Evolutionary conservation across 2,329 filamentous ascomycete species (phyloP).

Genomic region (Hansfordia pulvinata): DNA sequence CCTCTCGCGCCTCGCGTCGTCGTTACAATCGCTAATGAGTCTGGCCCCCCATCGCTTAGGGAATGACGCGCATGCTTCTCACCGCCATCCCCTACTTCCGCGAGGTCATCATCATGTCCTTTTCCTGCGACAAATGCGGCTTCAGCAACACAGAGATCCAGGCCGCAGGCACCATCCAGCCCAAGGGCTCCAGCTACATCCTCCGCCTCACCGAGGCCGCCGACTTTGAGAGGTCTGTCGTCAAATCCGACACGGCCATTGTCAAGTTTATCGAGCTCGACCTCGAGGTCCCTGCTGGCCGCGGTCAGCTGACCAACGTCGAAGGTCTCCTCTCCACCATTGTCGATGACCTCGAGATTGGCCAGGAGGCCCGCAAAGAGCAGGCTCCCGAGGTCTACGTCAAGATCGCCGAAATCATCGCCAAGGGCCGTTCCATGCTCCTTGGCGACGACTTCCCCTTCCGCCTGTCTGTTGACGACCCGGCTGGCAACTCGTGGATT

Average conservation of each 20-base stretch:
- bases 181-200: slow-evolving; percentile 73
- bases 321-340: slow-evolving; percentile 76
- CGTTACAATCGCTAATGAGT: slow-evolving; percentile 8
- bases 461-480: slow-evolving; percentile 77
- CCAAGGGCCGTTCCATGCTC: slow-evolving; percentile 63
- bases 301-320: slow-evolving; percentile 85
- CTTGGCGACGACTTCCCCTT: slow-evolving; percentile 72
- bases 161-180: slow-evolving; percentile 81
- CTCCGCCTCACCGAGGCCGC: slow-evolving; percentile 58
- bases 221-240: slow-evolving; percentile 76
- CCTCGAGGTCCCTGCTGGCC: slow-evolving; percentile 81
- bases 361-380: slow-evolving; percentile 71
- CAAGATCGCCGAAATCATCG: slow-evolving; percentile 66
- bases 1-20: not conserved
- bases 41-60: slow-evolving; percentile 31
- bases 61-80: slow-evolving; percentile 72
- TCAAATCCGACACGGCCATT: slow-evolving; percentile 79
- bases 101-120: slow-evolving; percentile 95
- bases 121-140: slow-evolving; percentile 78
- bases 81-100: slow-evolving; percentile 94
- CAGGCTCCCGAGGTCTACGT: slow-evolving; percentile 64
- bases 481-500: slow-evolving; percentile 93
- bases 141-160: slow-evolving; percentile 91
- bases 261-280: slow-evolving; percentile 87
- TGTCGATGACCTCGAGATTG: slow-evolving; percentile 65